Evolutionary conservation across 495 filamentous ascomycete genomes (phyloP).

Genomic region (Letharia lupina): DNA sequence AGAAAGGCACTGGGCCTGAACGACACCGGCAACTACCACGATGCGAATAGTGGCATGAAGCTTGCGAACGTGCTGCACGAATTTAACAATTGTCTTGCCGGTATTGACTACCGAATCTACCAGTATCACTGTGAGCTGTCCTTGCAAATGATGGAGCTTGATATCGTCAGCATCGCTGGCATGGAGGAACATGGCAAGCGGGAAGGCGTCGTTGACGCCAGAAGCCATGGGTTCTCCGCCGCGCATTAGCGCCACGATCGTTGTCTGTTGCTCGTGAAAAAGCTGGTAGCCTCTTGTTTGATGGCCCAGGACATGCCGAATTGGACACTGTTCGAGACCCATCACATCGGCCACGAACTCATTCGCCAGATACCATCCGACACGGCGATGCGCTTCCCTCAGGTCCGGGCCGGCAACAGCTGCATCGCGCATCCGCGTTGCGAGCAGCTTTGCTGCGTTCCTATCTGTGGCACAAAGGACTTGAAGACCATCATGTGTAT

Average conservation of each 20-base stretch:
- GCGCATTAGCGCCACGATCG: constrained; percentile 57
- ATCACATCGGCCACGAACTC: constrained; percentile 42
- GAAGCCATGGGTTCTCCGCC: constrained; percentile 61
- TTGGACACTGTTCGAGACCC: constrained; percentile 45
- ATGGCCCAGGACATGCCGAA: constrained; percentile 48
- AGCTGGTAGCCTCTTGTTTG: constrained; percentile 45
- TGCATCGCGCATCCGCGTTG: constrained; percentile 50
- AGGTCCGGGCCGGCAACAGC: constrained; percentile 38
- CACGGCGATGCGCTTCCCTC: constrained; percentile 42
- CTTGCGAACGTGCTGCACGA: constrained; percentile 43
- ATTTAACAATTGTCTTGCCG: constrained; percentile 44
- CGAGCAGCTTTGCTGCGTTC: constrained; percentile 44
- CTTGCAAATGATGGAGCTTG: constrained; percentile 35
- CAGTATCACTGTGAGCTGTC: constrained; percentile 39
- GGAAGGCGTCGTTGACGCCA: constrained; percentile 50
- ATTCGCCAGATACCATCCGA: constrained; percentile 48
- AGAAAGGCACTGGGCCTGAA: constrained; percentile 38
- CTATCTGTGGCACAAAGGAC: constrained; percentile 41
- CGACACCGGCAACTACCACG: constrained; percentile 50
- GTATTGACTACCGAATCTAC: constrained; percentile 59
- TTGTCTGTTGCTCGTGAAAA: constrained; percentile 40
- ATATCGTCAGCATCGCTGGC: constrained; percentile 42
- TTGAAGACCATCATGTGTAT: constrained; percentile 21
- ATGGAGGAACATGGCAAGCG: constrained; percentile 48
- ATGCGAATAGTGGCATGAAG: constrained; percentile 40